Evolutionary conservation across 345 rosid species (phyloP).

Genomic region (Salix brachista): DNA sequence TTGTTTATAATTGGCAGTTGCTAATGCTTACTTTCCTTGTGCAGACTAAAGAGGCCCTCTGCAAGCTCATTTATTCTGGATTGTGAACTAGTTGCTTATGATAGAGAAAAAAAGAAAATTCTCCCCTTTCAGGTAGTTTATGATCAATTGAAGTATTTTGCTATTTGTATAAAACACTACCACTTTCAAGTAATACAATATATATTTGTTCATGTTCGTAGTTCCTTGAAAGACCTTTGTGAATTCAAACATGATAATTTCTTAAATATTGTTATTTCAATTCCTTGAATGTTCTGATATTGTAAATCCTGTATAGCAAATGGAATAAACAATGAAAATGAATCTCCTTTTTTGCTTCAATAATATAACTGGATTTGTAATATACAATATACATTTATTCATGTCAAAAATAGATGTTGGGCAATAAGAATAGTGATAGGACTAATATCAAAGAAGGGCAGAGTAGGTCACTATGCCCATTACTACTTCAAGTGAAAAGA

Average conservation of each 20-base stretch:
- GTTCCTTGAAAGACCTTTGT: no score
- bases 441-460: neutral
- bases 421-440: neutral
- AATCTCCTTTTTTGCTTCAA: neutral
- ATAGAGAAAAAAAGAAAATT: constrained; percentile 67
- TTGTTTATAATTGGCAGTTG: constrained; percentile 2
- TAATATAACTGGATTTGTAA: neutral
- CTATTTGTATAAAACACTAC: neutral
- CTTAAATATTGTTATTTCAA: no score
- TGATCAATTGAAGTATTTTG: neutral
- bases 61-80: constrained; percentile 81
- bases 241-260: no score
- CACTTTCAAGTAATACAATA: neutral
- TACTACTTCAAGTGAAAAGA: neutral
- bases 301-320: neutral
- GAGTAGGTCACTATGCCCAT: neutral
- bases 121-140: constrained; percentile 83
- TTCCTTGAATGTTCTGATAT: neutral
- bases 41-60: constrained; percentile 71
- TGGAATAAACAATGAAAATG: neutral
- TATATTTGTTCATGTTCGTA: neutral
- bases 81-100: constrained; percentile 89
- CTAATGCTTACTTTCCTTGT: constrained; percentile 19
- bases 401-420: neutral
- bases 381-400: neutral